Percentiles rank a stretch among this genome's conserved stretches.
phyloP scores from a whole-genome alignment of 2,329 filamentous ascomycete species.

The Macrophomina pseudophaseolina region DNA sequence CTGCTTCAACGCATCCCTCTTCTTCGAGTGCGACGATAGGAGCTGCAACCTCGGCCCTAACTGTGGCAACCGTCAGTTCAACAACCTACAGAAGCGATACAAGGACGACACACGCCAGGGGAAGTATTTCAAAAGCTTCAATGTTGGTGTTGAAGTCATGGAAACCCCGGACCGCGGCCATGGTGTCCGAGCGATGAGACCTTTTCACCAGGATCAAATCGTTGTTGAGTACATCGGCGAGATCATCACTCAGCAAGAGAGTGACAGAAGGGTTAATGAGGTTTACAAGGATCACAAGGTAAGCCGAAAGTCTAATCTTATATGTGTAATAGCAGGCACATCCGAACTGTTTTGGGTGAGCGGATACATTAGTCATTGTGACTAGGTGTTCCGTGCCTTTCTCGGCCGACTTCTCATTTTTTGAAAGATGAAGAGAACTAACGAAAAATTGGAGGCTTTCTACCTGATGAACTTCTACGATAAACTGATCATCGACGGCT shows the following conservation, averaged over 20 bases:
- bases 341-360: too few species aligned
- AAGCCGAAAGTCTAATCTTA: constrained; percentile 39
- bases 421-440: background rate
- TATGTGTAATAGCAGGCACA: background rate
- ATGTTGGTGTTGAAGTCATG: constrained; percentile 92
- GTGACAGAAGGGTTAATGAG: constrained; percentile 89
- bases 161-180: constrained; percentile 88
- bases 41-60: constrained; percentile 84
- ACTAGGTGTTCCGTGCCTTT: too few species aligned
- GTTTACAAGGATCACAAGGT: constrained; percentile 94
- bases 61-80: constrained; percentile 89
- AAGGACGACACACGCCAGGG: constrained; percentile 49
- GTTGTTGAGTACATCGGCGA: constrained; percentile 99
- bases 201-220: constrained; percentile 87
- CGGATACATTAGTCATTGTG: background rate
- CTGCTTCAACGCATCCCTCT: constrained; percentile 95
- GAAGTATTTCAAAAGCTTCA: constrained; percentile 68
- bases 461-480: constrained; percentile 99
- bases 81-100: constrained; percentile 65
- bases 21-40: constrained; percentile 90
- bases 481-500: constrained; percentile 98
- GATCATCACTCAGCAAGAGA: constrained; percentile 94
- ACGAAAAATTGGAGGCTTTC: constrained; percentile 70
- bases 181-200: constrained; percentile 87
- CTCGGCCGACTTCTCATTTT: constrained; percentile 19